Evolutionary conservation across 2,329 filamentous ascomycete genomes (phyloP).

Genomic region (Zasmidium angulare): DNA sequence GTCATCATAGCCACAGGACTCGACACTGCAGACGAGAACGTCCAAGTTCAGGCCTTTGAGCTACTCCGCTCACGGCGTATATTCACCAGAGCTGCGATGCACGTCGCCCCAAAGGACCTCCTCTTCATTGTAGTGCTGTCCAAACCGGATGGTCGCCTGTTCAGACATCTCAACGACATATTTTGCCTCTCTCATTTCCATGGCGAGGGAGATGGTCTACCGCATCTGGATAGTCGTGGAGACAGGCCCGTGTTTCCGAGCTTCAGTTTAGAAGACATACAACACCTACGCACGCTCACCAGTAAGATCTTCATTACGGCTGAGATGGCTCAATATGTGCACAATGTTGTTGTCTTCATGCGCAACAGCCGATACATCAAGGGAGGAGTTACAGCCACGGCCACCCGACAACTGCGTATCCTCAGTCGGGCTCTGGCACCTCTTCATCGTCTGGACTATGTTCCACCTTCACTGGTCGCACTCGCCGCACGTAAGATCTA

Average conservation of each 20-base stretch:
- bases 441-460: slow-evolving; percentile 76
- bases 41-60: slow-evolving; percentile 79
- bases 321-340: slow-evolving; percentile 78
- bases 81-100: slow-evolving; percentile 71
- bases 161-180: slow-evolving; percentile 65
- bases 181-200: slow-evolving; percentile 90
- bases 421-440: slow-evolving; percentile 67
- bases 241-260: slow-evolving; percentile 35
- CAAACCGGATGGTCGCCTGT: slow-evolving; percentile 36
- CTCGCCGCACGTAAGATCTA: slow-evolving; percentile 87
- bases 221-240: slow-evolving; percentile 64
- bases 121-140: slow-evolving; percentile 71
- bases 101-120: slow-evolving; percentile 74
- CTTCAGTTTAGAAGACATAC: slow-evolving; percentile 47
- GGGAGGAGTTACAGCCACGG: slow-evolving; percentile 72
- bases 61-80: slow-evolving; percentile 78
- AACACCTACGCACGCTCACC: slow-evolving; percentile 59
- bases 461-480: slow-evolving; percentile 78
- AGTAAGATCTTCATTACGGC: slow-evolving; percentile 64
- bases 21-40: slow-evolving; percentile 66
- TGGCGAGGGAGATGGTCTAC: slow-evolving; percentile 67
- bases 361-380: slow-evolving; percentile 83
- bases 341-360: slow-evolving; percentile 84
- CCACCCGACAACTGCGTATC: slow-evolving; percentile 70
- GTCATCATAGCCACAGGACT: slow-evolving; percentile 80